Percentiles rank a stretch among this genome's conserved stretches.
Evolutionary conservation across 139 green algal genomes (phyloP).

Genomic region (Picochlorum sp.): DNA sequence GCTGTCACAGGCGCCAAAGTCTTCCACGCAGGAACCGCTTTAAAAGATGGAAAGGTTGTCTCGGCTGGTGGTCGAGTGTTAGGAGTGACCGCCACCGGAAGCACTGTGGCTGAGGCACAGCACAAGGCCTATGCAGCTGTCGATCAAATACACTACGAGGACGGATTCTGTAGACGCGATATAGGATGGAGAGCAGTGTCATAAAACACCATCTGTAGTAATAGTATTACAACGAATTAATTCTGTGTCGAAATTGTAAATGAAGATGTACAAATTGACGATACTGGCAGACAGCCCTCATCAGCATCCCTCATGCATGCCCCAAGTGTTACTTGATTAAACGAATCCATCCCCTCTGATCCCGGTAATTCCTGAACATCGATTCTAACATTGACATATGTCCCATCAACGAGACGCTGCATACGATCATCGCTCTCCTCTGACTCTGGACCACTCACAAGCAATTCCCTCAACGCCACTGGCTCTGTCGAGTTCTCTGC

Average conservation of each 20-base stretch:
- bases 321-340: slow-evolving; percentile 2
- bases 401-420: too few species aligned
- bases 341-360: neutral
- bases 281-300: neutral
- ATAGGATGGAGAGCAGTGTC: slow-evolving; percentile 79
- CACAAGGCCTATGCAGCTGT: slow-evolving; percentile 69
- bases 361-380: too few species aligned
- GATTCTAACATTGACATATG: too few species aligned
- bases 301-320: neutral
- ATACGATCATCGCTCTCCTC: too few species aligned
- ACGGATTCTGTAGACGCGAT: slow-evolving; percentile 77
- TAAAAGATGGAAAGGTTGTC: slow-evolving; percentile 32
- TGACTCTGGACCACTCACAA: too few species aligned
- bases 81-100: slow-evolving; percentile 64
- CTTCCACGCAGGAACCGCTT: slow-evolving; percentile 77
- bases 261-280: neutral
- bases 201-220: neutral
- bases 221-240: neutral
- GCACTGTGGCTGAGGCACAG: slow-evolving; percentile 60
- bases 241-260: neutral
- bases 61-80: slow-evolving; percentile 71
- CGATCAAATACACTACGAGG: slow-evolving; percentile 64
- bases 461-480: too few species aligned
- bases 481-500: too few species aligned
- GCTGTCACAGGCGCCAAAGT: slow-evolving; percentile 61